A percentile compares a stretch with the other conserved stretches of the same genome.
Evolutionary conservation across 768 basidiomycete genomes (phyloP).

Genomic region (Mycena venus): DNA sequence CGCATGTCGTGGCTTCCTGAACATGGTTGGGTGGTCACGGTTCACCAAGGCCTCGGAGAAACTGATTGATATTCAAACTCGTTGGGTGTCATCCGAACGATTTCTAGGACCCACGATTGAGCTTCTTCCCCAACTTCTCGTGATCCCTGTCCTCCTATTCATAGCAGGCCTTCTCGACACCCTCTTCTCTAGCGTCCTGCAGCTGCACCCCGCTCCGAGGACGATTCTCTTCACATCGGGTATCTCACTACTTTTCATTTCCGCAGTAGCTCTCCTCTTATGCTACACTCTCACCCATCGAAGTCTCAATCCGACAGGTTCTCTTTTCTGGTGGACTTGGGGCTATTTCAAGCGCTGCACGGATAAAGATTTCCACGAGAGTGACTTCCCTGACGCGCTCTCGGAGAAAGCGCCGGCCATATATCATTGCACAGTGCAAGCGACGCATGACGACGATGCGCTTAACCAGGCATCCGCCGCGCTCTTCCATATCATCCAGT

Average conservation of each 20-base stretch:
- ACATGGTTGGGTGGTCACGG: slow-evolving; percentile 24
- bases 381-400: background rate
- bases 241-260: slow-evolving; percentile 23
- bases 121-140: slow-evolving; percentile 31
- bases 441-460: slow-evolving; percentile 32
- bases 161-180: slow-evolving; percentile 34
- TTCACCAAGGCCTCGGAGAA: slow-evolving; percentile 23
- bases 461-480: slow-evolving; percentile 33
- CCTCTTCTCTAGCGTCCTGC: slow-evolving; percentile 25
- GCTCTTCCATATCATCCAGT: slow-evolving; percentile 21
- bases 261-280: slow-evolving; percentile 11
- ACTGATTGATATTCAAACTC: slow-evolving; percentile 34
- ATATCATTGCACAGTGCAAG: slow-evolving; percentile 33
- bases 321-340: background rate
- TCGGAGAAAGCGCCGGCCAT: slow-evolving; percentile 6
- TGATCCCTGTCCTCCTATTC: slow-evolving; percentile 35
- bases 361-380: background rate
- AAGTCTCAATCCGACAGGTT: slow-evolving; percentile 16
- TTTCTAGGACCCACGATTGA: slow-evolving; percentile 33
- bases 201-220: background rate
- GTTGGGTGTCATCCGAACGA: slow-evolving; percentile 25
- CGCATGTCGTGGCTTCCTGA: slow-evolving; percentile 30
- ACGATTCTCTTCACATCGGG: slow-evolving; percentile 23
- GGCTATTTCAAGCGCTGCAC: background rate
- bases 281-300: slow-evolving; percentile 12